phyloP scores from a whole-genome alignment of 2,329 filamentous ascomycete genomes.

The Pseudocercospora eumusae region DNA sequence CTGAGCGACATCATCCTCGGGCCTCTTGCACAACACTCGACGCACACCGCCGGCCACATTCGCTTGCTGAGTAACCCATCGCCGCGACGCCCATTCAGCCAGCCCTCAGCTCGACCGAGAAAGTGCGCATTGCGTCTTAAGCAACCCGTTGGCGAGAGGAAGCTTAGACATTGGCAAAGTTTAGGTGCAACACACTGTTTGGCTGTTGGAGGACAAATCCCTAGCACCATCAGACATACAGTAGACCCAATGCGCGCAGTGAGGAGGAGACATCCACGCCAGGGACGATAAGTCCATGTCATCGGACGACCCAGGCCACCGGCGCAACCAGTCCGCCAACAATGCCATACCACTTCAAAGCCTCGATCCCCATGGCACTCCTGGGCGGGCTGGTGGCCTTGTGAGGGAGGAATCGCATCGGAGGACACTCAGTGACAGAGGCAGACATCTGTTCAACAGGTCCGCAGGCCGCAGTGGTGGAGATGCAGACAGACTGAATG shows the following conservation, averaged over 20 bases:
- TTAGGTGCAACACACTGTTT: neutral
- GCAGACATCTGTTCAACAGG: slow-evolving; percentile 47
- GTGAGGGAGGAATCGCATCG: slow-evolving; percentile 41
- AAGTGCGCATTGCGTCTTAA: neutral
- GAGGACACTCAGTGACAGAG: slow-evolving; percentile 52
- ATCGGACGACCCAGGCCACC: slow-evolving; percentile 51
- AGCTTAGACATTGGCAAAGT: neutral
- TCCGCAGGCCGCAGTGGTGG: slow-evolving; percentile 5
- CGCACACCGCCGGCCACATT: neutral
- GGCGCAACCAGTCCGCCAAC: slow-evolving; percentile 51
- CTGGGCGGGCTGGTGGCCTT: slow-evolving; percentile 37
- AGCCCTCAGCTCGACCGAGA: neutral
- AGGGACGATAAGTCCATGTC: slow-evolving; percentile 45
- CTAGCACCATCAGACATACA: neutral
- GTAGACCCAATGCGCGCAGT: slow-evolving; percentile 6
- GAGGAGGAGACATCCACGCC: neutral
- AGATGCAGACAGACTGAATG: slow-evolving; percentile 15
- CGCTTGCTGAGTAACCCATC: slow-evolving; percentile 4
- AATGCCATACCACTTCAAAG: slow-evolving; percentile 70
- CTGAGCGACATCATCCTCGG: neutral
- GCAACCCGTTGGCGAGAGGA: neutral
- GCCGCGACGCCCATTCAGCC: neutral
- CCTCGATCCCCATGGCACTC: slow-evolving; percentile 37
- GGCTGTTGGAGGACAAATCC: neutral
- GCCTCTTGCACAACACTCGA: neutral